These are phyloP conservation scores for Aphanomyces stellatus DNA, from an alignment of 352 stramenopile genomes.

Conservation along the genomic window DNA sequence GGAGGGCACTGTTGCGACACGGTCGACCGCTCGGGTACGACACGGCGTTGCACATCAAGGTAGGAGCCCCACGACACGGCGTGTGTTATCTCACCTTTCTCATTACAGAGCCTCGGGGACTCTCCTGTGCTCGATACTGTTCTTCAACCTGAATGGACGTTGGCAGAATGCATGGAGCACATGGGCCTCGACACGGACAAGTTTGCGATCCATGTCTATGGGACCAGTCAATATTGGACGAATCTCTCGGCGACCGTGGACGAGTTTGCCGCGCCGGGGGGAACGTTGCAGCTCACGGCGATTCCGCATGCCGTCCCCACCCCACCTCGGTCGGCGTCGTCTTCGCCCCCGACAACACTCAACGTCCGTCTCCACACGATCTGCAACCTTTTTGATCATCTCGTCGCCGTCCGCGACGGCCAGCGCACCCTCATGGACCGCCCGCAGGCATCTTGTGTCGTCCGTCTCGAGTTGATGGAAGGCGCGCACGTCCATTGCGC, in stretches of 20 bases:
- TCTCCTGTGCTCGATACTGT: not conserved
- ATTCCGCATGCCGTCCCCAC: not conserved
- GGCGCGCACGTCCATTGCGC: not conserved
- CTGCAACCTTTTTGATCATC: not conserved
- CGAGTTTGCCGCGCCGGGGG: not conserved
- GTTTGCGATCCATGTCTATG: not conserved
- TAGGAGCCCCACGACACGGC: not conserved
- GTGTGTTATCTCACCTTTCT: not conserved
- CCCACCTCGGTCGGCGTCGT: too few relatives aligned
- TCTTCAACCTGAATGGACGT: not conserved
- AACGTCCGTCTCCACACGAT: not conserved
- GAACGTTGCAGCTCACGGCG: not conserved
- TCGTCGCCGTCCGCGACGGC: not conserved
- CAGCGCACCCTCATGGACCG: not conserved
- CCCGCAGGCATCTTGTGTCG: not conserved
- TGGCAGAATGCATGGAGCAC: not conserved
- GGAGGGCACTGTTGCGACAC: not conserved
- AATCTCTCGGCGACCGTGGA: not conserved
- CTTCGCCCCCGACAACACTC: not conserved
- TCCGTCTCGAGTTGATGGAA: not conserved
- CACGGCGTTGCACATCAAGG: not conserved
- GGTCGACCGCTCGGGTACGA: not conserved
- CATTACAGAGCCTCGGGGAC: not conserved
- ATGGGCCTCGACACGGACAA: not conserved
- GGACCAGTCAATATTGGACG: not conserved